Conservation (phyloP, 306 rosid species). For the Echinosophora koreensis region DNA sequence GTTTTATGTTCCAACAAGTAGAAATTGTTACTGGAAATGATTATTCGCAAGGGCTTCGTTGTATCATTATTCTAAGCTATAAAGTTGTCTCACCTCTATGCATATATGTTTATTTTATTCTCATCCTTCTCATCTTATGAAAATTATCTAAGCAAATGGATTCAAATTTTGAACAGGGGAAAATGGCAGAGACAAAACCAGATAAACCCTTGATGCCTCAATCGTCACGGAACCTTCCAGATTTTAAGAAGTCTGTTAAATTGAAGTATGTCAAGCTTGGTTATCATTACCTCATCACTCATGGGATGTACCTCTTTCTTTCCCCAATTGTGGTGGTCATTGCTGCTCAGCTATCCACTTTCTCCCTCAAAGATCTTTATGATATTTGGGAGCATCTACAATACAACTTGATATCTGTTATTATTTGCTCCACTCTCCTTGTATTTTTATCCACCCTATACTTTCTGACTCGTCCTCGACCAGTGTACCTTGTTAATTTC, state of each 20-base stretch:
- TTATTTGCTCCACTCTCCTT: slow-evolving; percentile 76
- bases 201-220: slow-evolving; percentile 61
- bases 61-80: not conserved
- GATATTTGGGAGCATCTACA: slow-evolving; percentile 86
- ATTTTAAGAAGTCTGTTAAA: slow-evolving; percentile 78
- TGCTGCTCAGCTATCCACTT: slow-evolving; percentile 76
- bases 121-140: not conserved
- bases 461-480: slow-evolving; percentile 76
- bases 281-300: slow-evolving; percentile 83
- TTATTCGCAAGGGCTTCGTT: not conserved
- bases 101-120: not conserved
- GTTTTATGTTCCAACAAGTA: not conserved
- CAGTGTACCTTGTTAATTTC: slow-evolving; percentile 85
- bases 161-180: slow-evolving; percentile 51
- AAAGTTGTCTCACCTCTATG: not conserved
- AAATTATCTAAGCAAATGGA: not conserved
- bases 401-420: slow-evolving; percentile 71
- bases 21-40: not conserved
- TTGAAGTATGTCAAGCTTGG: slow-evolving; percentile 90
- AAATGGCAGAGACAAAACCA: slow-evolving; percentile 65
- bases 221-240: slow-evolving; percentile 73
- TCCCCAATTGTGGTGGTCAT: slow-evolving; percentile 73
- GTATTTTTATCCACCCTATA: slow-evolving; percentile 76
- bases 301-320: slow-evolving; percentile 82
- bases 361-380: slow-evolving; percentile 67